Percentiles rank a stretch among this genome's conserved stretches.
Evolutionary conservation across 805 yeast genomes (phyloP).

Genomic region (Blastobotrys americana): DNA sequence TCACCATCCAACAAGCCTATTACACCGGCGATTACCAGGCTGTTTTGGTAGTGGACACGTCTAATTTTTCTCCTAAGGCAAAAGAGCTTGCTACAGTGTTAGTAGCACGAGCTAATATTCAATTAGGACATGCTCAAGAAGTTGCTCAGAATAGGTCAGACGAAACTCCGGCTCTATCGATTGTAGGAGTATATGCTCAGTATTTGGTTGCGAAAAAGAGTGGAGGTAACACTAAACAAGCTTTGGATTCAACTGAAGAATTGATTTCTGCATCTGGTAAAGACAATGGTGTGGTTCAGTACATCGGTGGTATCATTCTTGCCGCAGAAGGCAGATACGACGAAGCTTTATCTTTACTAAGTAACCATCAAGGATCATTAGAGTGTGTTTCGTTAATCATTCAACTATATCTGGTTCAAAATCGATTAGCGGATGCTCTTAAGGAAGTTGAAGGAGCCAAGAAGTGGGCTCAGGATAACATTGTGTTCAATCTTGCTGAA

Average conservation of each 20-base stretch:
- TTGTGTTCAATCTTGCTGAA: conserved; percentile 71
- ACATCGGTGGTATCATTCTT: conserved; percentile 37
- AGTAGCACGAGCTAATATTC: conserved; percentile 33
- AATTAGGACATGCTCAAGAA: conserved; percentile 27
- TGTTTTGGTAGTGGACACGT: conserved; percentile 27
- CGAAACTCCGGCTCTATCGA: conserved; percentile 14
- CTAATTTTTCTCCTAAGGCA: conserved; percentile 19
- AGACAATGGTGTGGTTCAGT: conserved; percentile 31
- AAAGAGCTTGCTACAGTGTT: conserved; percentile 28
- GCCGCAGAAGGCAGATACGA: conserved; percentile 37
- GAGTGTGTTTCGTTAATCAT: conserved; percentile 33
- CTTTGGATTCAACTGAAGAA: conserved; percentile 15
- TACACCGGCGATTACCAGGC: conserved; percentile 35
- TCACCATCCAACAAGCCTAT: conserved; percentile 34
- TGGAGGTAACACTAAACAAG: conserved; percentile 21
- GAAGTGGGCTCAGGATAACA: conserved; percentile 57
- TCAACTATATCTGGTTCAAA: conserved; percentile 35
- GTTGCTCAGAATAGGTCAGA: conserved; percentile 23
- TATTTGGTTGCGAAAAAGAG: conserved; percentile 11
- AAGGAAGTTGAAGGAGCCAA: conserved; percentile 40
- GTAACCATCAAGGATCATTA: conserved; percentile 34
- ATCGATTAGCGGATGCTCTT: conserved; percentile 40
- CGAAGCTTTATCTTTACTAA: conserved; percentile 37
- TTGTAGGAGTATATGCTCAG: conserved; percentile 25
- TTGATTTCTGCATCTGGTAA: conserved; percentile 20